phyloP scores from a whole-genome alignment of 306 rosid genomes.

The Fragaria nilgerrensis region DNA sequence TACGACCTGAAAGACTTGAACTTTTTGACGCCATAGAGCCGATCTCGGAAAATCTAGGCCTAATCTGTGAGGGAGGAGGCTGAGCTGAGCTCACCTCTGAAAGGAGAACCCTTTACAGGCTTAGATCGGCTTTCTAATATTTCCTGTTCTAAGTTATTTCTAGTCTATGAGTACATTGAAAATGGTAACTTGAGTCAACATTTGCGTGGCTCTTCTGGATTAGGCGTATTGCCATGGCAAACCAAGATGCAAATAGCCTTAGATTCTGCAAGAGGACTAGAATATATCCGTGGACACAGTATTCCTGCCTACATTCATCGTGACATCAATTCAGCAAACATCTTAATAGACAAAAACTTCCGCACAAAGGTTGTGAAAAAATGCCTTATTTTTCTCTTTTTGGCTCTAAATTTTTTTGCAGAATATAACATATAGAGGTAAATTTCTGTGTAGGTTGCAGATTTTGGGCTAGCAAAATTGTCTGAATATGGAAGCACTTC shows the following conservation, averaged over 20 bases:
- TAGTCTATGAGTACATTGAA: constrained; percentile 74
- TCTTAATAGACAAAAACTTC: constrained; percentile 66
- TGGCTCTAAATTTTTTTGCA: background rate
- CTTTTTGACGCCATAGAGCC: too few species aligned
- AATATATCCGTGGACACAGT: constrained; percentile 75
- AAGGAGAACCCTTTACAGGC: too few species aligned
- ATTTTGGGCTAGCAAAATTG: constrained; percentile 65
- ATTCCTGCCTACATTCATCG: constrained; percentile 77
- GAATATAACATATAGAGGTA: background rate
- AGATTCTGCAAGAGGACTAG: constrained; percentile 75
- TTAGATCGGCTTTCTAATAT: too few species aligned
- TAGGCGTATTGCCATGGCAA: constrained; percentile 64
- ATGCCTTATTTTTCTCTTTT: background rate
- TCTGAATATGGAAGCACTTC: constrained; percentile 58
- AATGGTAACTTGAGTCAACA: constrained; percentile 65
- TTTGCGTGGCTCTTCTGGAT: constrained; percentile 53
- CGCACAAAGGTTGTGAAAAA: constrained; percentile 56
- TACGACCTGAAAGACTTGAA: too few species aligned
- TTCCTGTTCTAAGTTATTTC: constrained; percentile 42
- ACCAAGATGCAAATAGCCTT: constrained; percentile 70
- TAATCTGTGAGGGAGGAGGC: too few species aligned
- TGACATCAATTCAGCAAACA: constrained; percentile 72
- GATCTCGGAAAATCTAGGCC: too few species aligned
- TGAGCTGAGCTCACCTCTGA: too few species aligned
- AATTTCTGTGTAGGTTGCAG: constrained; percentile 58